Evolutionary conservation across 176 grass and related monocot genomes (phyloP).

Genomic region (Thinopyrum elongatum): DNA sequence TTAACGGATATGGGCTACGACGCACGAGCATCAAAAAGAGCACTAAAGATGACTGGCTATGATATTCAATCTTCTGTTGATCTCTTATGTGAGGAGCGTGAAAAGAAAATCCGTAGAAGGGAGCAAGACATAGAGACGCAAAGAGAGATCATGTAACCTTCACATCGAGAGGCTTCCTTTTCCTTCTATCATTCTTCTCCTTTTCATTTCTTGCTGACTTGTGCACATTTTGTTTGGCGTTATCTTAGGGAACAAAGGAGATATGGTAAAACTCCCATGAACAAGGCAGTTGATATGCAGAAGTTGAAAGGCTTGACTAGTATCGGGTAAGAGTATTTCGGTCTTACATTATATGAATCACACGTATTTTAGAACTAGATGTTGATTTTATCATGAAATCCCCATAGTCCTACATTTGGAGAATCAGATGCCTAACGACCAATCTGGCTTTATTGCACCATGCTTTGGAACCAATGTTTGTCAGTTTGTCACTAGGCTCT

Average conservation of each 20-base stretch:
- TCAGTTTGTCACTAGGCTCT: neutral
- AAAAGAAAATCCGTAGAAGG: constrained; percentile 54
- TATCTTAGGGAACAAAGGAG: constrained; percentile 67
- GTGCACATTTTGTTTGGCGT: constrained; percentile 14
- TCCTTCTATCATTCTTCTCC: neutral
- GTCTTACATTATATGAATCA: neutral
- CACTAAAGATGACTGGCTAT: constrained; percentile 83
- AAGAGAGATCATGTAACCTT: constrained; percentile 68
- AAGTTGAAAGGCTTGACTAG: constrained; percentile 64
- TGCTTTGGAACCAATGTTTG: constrained; percentile 4
- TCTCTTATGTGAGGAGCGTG: constrained; percentile 79
- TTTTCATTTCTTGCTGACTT: constrained; percentile 3
- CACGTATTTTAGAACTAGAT: neutral
- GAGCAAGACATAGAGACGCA: constrained; percentile 58
- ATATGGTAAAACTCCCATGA: constrained; percentile 74
- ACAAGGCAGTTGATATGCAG: constrained; percentile 85
- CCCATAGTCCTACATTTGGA: neutral
- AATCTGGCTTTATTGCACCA: neutral
- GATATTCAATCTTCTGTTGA: constrained; percentile 84
- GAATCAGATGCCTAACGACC: constrained; percentile 10
- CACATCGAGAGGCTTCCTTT: constrained; percentile 13
- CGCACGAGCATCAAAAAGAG: constrained; percentile 70
- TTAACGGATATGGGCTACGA: constrained; percentile 86
- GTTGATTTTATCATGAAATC: constrained; percentile 4
- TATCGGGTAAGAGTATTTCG: constrained; percentile 64